These are phyloP conservation scores for Cerrena zonata DNA, from an alignment of 1,284 basidiomycete species.

Conservation along the genomic window DNA sequence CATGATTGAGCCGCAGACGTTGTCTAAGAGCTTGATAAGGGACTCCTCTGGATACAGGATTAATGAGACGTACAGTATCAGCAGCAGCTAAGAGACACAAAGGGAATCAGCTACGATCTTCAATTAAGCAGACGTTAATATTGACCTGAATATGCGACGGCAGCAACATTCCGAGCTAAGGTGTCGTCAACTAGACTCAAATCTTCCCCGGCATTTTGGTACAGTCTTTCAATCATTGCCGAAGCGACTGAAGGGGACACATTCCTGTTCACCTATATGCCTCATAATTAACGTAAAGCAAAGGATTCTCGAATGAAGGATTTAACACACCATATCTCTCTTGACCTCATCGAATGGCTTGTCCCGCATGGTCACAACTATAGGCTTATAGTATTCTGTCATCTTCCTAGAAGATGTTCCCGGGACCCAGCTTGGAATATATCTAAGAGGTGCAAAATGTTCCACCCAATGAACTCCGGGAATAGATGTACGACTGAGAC, in stretches of 20 bases:
- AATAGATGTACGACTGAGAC: not conserved
- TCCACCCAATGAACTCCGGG: constrained; percentile 13
- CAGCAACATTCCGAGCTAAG: too few species aligned
- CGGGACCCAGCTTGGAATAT: constrained; percentile 7
- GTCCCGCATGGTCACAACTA: constrained; percentile 5
- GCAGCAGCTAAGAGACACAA: not conserved
- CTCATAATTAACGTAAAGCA: not conserved
- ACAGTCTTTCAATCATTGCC: not conserved
- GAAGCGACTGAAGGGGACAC: constrained; percentile 1
- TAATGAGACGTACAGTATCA: constrained; percentile 1
- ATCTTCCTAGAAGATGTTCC: constrained; percentile 6
- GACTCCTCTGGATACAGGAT: not conserved
- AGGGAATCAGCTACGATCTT: not conserved
- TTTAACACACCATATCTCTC: too few species aligned
- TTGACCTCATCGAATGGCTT: constrained; percentile 7
- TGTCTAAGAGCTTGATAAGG: not conserved
- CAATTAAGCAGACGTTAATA: not conserved
- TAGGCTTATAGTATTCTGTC: constrained; percentile 2
- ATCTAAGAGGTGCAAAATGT: constrained; percentile 9
- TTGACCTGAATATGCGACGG: too few species aligned
- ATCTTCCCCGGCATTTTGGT: not conserved
- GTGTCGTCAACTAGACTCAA: not conserved
- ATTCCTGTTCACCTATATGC: not conserved
- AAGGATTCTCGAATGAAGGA: not conserved
- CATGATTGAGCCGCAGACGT: not conserved